phyloP scores from a whole-genome alignment of 2,329 filamentous ascomycete genomes.

The Hymenoscyphus salicellus region DNA sequence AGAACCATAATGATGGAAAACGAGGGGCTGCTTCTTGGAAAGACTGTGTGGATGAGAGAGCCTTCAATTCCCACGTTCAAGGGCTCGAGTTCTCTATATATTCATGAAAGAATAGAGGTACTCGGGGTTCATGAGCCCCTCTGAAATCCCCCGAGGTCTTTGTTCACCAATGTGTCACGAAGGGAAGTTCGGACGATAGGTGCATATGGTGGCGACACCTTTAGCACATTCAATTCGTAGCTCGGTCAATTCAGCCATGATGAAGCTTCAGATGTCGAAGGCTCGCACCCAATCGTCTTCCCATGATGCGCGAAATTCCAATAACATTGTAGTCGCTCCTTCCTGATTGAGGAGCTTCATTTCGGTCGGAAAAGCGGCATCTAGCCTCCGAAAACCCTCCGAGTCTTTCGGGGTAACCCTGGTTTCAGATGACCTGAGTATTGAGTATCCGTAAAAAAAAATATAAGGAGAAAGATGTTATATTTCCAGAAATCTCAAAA shows the following conservation, averaged over 20 bases:
- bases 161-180: background rate
- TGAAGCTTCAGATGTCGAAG: background rate
- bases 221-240: background rate
- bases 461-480: too few relatives aligned
- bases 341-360: background rate
- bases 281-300: background rate
- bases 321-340: background rate
- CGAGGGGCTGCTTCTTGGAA: background rate
- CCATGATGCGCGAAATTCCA: background rate
- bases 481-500: too few relatives aligned
- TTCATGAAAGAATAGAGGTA: background rate
- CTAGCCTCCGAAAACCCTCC: background rate
- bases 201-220: background rate
- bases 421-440: too few relatives aligned
- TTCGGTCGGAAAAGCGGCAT: background rate
- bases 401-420: background rate
- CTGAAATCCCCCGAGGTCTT: background rate
- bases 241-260: background rate
- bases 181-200: background rate
- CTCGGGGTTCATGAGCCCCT: background rate
- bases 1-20: constrained; percentile 1
- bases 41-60: background rate
- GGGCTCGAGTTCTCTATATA: background rate
- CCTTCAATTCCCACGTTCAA: background rate
- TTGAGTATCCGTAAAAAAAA: too few relatives aligned